Evolutionary conservation across 148 eudicot species (phyloP).

Genomic region (Dianthus caryophyllus): DNA sequence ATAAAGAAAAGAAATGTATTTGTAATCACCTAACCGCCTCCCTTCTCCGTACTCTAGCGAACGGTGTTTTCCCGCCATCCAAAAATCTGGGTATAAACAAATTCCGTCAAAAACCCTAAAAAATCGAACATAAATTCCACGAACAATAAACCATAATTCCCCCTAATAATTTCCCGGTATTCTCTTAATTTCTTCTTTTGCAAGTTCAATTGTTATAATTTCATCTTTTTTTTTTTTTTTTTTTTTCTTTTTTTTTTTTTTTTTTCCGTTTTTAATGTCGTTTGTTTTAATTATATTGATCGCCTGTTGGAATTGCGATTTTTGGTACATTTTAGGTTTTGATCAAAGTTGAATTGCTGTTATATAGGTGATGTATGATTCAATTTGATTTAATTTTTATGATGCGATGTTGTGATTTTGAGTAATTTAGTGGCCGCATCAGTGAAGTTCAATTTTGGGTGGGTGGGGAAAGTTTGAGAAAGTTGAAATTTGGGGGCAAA

Average conservation of each 20-base stretch:
- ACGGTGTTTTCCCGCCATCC: slow-evolving; percentile 2
- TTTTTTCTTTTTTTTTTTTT: not conserved
- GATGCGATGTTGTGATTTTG: not conserved
- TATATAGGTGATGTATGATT: no score
- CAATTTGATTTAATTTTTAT: not conserved
- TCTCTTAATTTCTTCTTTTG: not conserved
- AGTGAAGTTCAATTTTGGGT: not conserved
- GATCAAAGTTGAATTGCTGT: no score
- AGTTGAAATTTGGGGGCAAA: not conserved
- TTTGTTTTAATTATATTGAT: no score
- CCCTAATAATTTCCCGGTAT: not conserved
- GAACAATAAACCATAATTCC: not conserved
- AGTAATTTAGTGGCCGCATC: not conserved
- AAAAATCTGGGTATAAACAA: not conserved
- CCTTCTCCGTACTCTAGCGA: no score
- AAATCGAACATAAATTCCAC: not conserved
- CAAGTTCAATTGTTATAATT: not conserved
- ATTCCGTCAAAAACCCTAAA: slow-evolving; percentile 3
- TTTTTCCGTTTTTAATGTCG: no score
- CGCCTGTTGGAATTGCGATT: no score
- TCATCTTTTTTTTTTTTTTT: not conserved
- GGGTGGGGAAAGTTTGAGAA: not conserved
- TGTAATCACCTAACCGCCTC: no score
- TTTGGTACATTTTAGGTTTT: no score
- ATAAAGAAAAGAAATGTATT: no score